Evolutionary conservation across 2,329 filamentous ascomycete species (phyloP).

Genomic region (Thielaviopsis ethacetica): DNA sequence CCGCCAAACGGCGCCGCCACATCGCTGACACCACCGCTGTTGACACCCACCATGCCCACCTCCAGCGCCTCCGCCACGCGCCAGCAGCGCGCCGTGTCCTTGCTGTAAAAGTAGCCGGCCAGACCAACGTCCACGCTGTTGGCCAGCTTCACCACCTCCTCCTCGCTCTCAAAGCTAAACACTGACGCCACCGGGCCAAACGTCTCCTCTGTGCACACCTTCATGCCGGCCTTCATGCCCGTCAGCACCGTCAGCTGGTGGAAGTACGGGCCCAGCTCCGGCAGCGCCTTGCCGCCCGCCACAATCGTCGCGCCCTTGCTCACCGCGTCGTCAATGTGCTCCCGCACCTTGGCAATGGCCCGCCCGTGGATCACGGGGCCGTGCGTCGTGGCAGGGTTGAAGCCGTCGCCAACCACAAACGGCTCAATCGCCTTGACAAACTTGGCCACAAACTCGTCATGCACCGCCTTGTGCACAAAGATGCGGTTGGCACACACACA

Average conservation of each 20-base stretch:
- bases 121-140: conserved; percentile 75
- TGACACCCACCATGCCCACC: conserved; percentile 77
- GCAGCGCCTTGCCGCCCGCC: conserved; percentile 56
- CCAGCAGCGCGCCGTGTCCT: conserved; percentile 40
- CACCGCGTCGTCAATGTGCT: conserved; percentile 65
- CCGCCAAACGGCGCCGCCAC: conserved; percentile 55
- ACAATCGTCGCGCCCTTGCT: conserved; percentile 61
- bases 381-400: conserved; percentile 54
- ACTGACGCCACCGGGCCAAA: conserved; percentile 87
- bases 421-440: conserved; percentile 55
- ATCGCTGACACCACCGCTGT: conserved; percentile 52
- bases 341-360: conserved; percentile 62
- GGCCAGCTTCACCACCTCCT: conserved; percentile 70
- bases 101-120: conserved; percentile 83
- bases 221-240: conserved; percentile 75
- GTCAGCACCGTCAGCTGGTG: conserved; percentile 80
- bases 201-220: conserved; percentile 72
- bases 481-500: conserved; percentile 83
- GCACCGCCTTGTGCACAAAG: conserved; percentile 62
- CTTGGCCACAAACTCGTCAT: conserved; percentile 54
- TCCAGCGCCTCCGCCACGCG: conserved; percentile 55
- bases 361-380: conserved; percentile 75
- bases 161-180: conserved; percentile 77
- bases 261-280: conserved; percentile 69
- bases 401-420: conserved; percentile 65